A percentile compares a stretch with the other conserved stretches of the same genome.
These are phyloP conservation scores for Rhodotorula paludigena DNA, from an alignment of 768 basidiomycete species.

Conservation along the genomic window DNA sequence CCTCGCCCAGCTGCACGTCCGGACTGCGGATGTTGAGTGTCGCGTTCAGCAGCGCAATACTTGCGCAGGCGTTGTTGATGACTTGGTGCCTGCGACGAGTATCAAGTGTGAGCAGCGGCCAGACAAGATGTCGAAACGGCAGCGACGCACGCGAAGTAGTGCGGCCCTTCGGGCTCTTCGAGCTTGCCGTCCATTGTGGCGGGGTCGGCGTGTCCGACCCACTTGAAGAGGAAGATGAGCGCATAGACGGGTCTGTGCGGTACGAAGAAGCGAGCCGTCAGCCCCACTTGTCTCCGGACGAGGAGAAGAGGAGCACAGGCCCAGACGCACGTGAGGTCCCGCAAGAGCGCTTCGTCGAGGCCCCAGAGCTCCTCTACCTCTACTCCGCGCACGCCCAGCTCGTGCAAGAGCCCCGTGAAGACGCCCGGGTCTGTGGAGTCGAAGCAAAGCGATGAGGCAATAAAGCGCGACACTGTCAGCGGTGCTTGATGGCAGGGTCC, in stretches of 20 bases:
- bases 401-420: conserved; percentile 68
- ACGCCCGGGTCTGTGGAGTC: conserved; percentile 29
- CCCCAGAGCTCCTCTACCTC: conserved; percentile 86
- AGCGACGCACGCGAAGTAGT: conserved; percentile 61
- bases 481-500: accelerated
- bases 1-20: conserved; percentile 31
- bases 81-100: conserved; percentile 51
- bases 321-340: conserved; percentile 11
- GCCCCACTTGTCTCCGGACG: background rate
- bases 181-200: conserved; percentile 40
- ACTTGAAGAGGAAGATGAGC: conserved; percentile 94
- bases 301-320: background rate
- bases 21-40: conserved; percentile 29
- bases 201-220: conserved; percentile 58
- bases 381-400: conserved; percentile 67
- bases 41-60: conserved; percentile 37
- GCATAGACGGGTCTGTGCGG: conserved; percentile 69
- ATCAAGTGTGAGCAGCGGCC: background rate
- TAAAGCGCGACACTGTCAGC: background rate
- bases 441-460: background rate
- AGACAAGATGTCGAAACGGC: background rate
- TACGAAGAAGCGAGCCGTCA: no score
- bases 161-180: conserved; percentile 50
- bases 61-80: conserved; percentile 86
- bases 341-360: conserved; percentile 53